Percentiles rank a stretch among this genome's conserved stretches.
phyloP scores from a whole-genome alignment of 2,329 filamentous ascomycete species.

The Epicoccum sorghinum region DNA sequence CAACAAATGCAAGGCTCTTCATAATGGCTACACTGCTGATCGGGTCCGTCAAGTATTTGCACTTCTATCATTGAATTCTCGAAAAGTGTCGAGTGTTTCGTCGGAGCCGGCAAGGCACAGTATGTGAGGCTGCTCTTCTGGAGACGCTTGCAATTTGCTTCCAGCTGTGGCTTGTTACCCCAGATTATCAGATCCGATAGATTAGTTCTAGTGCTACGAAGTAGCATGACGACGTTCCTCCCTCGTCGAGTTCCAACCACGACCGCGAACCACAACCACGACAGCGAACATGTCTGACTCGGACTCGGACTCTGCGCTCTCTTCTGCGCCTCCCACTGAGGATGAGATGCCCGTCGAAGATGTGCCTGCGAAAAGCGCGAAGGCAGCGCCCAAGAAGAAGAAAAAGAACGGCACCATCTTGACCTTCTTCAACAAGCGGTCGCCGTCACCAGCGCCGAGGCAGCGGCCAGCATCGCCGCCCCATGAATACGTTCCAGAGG shows the following conservation, averaged over 20 bases:
- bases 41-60: no score
- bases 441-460: conserved; percentile 59
- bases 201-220: conserved; percentile 30
- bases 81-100: no score
- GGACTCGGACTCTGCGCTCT: conserved; percentile 62
- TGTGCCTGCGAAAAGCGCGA: conserved; percentile 31
- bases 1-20: no score
- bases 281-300: conserved; percentile 59
- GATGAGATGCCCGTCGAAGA: conserved; percentile 56
- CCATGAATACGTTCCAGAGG: conserved; percentile 86
- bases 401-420: conserved; percentile 46
- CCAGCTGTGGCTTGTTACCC: conserved; percentile 3
- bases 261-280: conserved; percentile 27
- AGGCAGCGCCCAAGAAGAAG: conserved; percentile 36
- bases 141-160: neutral
- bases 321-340: conserved; percentile 64
- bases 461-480: conserved; percentile 87
- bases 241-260: conserved; percentile 26
- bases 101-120: no score
- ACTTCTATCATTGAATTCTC: no score
- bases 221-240: conserved; percentile 13
- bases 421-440: conserved; percentile 49
- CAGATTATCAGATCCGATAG: conserved; percentile 22
- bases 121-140: neutral
- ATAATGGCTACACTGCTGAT: no score